phyloP scores from a whole-genome alignment of 176 grass and related monocot species.

The Triticum timopheevii region DNA sequence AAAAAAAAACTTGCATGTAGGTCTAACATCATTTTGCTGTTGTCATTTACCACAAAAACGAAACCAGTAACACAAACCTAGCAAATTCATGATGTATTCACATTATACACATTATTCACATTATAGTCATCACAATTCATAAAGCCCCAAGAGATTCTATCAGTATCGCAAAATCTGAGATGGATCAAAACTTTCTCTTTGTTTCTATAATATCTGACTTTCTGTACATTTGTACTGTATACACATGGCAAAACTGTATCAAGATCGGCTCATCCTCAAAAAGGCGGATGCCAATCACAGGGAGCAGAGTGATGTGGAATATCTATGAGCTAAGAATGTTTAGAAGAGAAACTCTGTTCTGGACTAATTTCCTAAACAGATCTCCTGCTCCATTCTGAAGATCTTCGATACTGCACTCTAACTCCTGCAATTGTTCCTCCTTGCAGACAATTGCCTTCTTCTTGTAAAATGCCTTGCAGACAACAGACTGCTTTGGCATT shows the following conservation, averaged over 20 bases:
- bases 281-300: conserved; percentile 22
- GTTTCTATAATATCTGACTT: background rate
- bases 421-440: conserved; percentile 20
- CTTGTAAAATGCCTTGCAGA: conserved; percentile 19
- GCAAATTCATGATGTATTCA: background rate
- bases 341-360: conserved; percentile 27
- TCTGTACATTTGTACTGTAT: background rate
- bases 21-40: too few relatives aligned
- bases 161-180: background rate
- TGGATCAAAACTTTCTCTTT: conserved; percentile 10
- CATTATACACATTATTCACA: background rate
- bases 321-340: conserved; percentile 27
- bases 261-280: background rate
- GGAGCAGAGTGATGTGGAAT: background rate
- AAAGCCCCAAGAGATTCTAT: background rate
- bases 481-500: background rate
- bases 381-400: conserved; percentile 3
- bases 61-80: too few relatives aligned
- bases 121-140: too few relatives aligned
- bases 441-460: background rate
- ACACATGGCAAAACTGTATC: background rate
- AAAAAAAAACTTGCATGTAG: too few relatives aligned
- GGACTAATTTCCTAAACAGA: conserved; percentile 25
- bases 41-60: too few relatives aligned
- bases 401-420: conserved; percentile 23